These are phyloP conservation scores for Pistacia integerrima DNA, from an alignment of 345 rosid genomes.

Conservation along the genomic window DNA sequence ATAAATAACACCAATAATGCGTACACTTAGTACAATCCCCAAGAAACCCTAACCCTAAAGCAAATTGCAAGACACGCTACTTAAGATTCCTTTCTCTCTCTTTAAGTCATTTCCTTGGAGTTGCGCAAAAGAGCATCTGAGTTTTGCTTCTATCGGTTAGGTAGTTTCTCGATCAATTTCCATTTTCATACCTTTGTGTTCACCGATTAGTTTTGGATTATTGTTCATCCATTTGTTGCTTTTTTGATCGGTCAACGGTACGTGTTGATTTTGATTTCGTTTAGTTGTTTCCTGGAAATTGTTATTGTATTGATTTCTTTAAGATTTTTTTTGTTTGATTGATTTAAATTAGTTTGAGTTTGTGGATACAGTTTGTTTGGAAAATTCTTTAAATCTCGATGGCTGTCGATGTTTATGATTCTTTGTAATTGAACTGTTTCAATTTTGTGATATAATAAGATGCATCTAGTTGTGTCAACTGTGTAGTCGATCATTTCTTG, in stretches of 20 bases:
- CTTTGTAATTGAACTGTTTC: not conserved
- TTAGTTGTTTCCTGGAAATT: slow-evolving; percentile 9
- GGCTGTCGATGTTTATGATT: not conserved
- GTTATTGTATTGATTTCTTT: not conserved
- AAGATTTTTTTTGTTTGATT: not conserved
- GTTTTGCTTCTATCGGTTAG: not conserved
- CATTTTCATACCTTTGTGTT: not conserved
- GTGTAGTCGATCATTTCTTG: not conserved
- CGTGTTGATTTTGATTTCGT: slow-evolving; percentile 4
- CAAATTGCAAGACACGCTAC: not conserved
- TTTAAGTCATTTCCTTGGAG: not conserved
- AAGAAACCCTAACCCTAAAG: slow-evolving; percentile 9
- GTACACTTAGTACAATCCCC: too few relatives aligned
- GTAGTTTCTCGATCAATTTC: slow-evolving; percentile 6
- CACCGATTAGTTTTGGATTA: slow-evolving; percentile 1
- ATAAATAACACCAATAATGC: not conserved
- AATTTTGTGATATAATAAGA: not conserved
- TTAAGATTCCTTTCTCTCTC: not conserved
- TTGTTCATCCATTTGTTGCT: not conserved
- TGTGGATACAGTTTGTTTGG: not conserved
- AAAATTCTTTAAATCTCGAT: not conserved
- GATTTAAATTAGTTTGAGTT: not conserved
- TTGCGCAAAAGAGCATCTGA: not conserved
- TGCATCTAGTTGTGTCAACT: not conserved
- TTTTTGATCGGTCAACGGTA: slow-evolving; percentile 8